A percentile compares a stretch with the other conserved stretches of the same genome.
Conservation (phyloP, 139 green algal species). For the Monoraphidium neglectum region DNA sequence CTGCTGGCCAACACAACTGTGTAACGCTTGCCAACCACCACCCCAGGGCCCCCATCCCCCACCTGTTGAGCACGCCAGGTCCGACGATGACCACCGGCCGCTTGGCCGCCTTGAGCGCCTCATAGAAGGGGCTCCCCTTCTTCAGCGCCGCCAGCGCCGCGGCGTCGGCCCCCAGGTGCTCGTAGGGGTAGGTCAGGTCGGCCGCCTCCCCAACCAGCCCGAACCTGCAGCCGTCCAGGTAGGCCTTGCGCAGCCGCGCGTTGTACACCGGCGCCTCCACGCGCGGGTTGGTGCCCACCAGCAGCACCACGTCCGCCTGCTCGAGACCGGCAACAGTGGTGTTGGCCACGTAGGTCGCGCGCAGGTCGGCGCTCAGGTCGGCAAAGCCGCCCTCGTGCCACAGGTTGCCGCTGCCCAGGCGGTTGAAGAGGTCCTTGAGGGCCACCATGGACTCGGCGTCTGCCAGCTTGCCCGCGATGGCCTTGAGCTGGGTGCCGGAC, state of each 20-base stretch:
- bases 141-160: conserved; percentile 67
- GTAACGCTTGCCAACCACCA: too few relatives aligned
- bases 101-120: conserved; percentile 77
- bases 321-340: conserved; percentile 88
- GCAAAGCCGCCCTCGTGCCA: conserved; percentile 59
- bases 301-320: conserved; percentile 86
- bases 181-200: conserved; percentile 94
- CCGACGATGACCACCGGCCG: conserved; percentile 90
- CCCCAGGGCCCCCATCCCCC: not conserved
- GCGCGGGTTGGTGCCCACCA: conserved; percentile 95
- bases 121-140: conserved; percentile 46
- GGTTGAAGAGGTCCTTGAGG: conserved; percentile 73
- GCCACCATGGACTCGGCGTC: conserved; percentile 95
- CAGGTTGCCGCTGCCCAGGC: conserved; percentile 77
- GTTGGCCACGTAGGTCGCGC: conserved; percentile 92
- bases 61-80: conserved; percentile 73
- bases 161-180: conserved; percentile 81
- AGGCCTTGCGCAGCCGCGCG: conserved; percentile 79
- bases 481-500: conserved; percentile 76
- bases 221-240: conserved; percentile 67
- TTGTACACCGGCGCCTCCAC: conserved; percentile 96
- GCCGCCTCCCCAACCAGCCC: conserved; percentile 72
- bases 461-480: conserved; percentile 87
- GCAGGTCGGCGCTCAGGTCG: conserved; percentile 80
- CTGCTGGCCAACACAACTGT: too few relatives aligned